Conservation (phyloP, 768 basidiomycete genomes). For the Mycena haematopus region DNA sequence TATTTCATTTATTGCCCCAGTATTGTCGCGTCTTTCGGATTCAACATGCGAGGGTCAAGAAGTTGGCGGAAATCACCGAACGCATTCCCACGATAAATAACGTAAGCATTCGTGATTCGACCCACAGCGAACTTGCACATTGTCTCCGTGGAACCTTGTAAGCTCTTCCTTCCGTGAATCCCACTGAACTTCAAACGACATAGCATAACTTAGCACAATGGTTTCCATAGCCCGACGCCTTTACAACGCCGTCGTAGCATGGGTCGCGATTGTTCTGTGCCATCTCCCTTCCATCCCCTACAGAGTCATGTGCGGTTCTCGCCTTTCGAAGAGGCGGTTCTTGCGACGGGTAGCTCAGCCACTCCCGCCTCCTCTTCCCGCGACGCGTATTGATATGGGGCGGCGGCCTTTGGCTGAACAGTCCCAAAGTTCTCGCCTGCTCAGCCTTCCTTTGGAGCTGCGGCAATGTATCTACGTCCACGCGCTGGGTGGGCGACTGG, state of each 20-base stretch:
- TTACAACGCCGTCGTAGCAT: neutral
- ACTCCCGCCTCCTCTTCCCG: neutral
- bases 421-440: neutral
- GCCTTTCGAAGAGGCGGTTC: neutral
- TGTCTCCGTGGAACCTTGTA: neutral
- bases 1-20: too few relatives aligned
- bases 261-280: neutral
- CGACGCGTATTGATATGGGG: slow-evolving; percentile 2
- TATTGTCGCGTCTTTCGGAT: too few relatives aligned
- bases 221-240: neutral
- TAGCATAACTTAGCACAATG: neutral
- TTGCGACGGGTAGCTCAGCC: neutral
- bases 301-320: neutral
- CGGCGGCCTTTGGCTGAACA: neutral
- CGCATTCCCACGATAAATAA: too few relatives aligned
- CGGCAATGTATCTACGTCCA: slow-evolving; percentile 16
- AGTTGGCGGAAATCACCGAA: too few relatives aligned
- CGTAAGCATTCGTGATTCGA: neutral
- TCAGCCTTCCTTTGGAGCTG: slow-evolving; percentile 17
- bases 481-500: slow-evolving; percentile 9
- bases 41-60: too few relatives aligned
- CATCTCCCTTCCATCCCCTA: neutral
- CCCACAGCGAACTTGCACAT: neutral
- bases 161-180: neutral
- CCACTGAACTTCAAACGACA: neutral